Conservation (phyloP, 352 stramenopile genomes). For the Globisporangium sylvaticum region DNA sequence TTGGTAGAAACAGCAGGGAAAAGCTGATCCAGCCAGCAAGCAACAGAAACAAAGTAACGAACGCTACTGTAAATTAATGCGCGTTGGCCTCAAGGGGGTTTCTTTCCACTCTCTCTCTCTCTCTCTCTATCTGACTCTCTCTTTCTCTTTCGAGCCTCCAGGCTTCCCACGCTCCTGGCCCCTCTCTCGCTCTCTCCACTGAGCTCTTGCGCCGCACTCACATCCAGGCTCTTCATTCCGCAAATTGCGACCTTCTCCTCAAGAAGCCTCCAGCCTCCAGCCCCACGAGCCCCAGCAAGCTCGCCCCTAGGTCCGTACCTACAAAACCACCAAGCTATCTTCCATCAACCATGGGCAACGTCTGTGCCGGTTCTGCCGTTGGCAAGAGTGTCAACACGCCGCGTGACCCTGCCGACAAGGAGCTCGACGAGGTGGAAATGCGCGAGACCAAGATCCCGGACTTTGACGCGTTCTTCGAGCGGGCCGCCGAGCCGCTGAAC, state of each 20-base stretch:
- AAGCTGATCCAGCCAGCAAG: not conserved
- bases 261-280: constrained; percentile 12
- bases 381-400: constrained; percentile 26
- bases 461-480: constrained; percentile 25
- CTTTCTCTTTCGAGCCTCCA: not conserved
- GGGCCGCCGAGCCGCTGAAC: constrained; percentile 17
- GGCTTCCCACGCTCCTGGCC: not conserved
- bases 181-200: not conserved
- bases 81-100: not conserved
- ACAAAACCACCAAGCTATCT: not conserved
- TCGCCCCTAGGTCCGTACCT: not conserved
- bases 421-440: constrained; percentile 28
- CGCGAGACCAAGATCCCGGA: constrained; percentile 24
- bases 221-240: constrained; percentile 21
- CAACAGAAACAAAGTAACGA: not conserved
- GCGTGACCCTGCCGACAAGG: constrained; percentile 26
- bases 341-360: constrained; percentile 46
- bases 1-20: not conserved
- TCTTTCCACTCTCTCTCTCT: not conserved
- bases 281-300: not conserved
- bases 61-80: not conserved
- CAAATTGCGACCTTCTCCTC: constrained; percentile 28
- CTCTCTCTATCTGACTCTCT: not conserved
- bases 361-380: constrained; percentile 43
- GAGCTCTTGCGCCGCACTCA: not conserved